Percentiles rank a stretch among this genome's conserved stretches.
phyloP scores from a whole-genome alignment of 139 green algal genomes.

The Chlorella vulgaris region DNA sequence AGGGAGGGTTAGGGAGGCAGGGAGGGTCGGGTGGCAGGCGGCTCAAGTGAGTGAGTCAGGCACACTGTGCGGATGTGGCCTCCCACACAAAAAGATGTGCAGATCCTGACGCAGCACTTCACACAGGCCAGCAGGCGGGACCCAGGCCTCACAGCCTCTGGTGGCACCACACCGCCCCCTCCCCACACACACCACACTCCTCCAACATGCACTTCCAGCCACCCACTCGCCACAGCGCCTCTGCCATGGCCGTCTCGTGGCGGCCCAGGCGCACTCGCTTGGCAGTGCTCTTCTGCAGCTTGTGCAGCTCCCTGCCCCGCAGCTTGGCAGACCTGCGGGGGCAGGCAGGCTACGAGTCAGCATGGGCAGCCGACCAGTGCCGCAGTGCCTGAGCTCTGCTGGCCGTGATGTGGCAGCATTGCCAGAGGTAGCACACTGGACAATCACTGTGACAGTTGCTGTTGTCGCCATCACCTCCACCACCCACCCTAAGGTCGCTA shows the following conservation, averaged over 20 bases:
- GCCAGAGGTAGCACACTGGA: too few relatives aligned
- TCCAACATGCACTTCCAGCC: background rate
- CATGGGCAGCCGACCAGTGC: too few relatives aligned
- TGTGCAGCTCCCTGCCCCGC: background rate
- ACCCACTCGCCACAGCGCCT: constrained; percentile 9
- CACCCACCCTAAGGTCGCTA: too few relatives aligned
- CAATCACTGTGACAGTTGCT: too few relatives aligned
- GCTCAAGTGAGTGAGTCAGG: background rate
- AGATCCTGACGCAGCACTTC: too few relatives aligned
- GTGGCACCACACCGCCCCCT: background rate
- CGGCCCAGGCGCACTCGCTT: background rate
- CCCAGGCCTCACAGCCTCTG: background rate
- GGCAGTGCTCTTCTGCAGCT: constrained; percentile 8
- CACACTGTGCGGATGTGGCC: too few relatives aligned
- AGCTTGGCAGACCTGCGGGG: constrained; percentile 24
- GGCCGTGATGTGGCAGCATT: too few relatives aligned
- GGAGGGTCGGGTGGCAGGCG: background rate
- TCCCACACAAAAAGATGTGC: too few relatives aligned
- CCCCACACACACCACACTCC: background rate
- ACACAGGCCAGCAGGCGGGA: background rate
- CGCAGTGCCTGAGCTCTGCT: too few relatives aligned
- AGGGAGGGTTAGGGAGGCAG: background rate
- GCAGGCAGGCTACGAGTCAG: background rate
- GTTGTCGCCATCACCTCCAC: too few relatives aligned
- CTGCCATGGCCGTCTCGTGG: constrained; percentile 10